Evolutionary conservation across 83 land plant species (phyloP), one percentile per base, ranked within the genome.

Genomic region (Isoetes engelmannii): DNA sequence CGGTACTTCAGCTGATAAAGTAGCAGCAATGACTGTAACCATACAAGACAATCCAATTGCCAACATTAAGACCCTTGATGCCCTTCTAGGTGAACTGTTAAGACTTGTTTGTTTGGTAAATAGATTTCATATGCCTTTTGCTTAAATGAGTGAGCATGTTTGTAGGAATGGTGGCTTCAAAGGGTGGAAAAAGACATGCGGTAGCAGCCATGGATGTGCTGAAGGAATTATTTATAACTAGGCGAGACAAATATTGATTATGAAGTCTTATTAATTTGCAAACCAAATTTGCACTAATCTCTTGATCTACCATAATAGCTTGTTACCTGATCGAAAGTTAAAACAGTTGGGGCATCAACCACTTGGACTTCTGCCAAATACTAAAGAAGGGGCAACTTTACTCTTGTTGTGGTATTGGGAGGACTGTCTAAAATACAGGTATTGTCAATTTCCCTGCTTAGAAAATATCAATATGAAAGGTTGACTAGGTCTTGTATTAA

Each of bases 361-460:
- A 54, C 68, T 95, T 6, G 69, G 81, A 71, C 74, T 58, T 57
- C 80, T 92, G 19, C 68, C 83, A 41, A 89, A 87, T 48, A 62
- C 91, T 43, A 87, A 81, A 63, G 99, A 95, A 73, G 92, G 86
- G 44, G 75, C 78, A 46, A 79, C 87, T 50, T 81, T 95, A 57
- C 60, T 95, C 43, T 86, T 92, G 15, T 84, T 85, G 45, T 95
- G 99, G 99, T 87, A 85, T 74, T 95, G 88, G 86, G 99, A 95
- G 63, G 99, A 95, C 48, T 87, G 86, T 77, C 72, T 92, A 57
- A 95, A 92, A 75, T 75, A 81, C 13, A 86, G 99, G 99, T 95
- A 73, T 58, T 41, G 58, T 4, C 7, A 43, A 6, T 13, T 53
- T 74, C 54, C 44, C 69, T 28, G 37, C 37, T 28, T 28, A 28